Conservation (phyloP, 768 basidiomycete species). For the Suillus americanus region DNA sequence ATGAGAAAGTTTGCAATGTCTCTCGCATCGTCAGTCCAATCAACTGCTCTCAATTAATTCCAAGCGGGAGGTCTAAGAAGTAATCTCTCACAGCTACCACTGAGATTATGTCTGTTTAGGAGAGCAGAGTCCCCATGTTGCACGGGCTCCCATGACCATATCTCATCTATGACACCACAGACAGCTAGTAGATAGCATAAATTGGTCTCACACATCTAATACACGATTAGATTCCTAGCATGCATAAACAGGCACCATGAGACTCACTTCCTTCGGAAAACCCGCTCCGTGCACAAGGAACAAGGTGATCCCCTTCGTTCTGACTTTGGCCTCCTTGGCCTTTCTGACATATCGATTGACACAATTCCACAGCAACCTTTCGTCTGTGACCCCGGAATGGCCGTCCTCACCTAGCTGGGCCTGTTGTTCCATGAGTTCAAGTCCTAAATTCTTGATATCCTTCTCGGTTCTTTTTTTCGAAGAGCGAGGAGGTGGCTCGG, state of each 20-base stretch:
- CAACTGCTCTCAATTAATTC: slow-evolving; percentile 41
- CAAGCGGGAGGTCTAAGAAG: neutral
- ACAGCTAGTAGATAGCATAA: slow-evolving; percentile 50
- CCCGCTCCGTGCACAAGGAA: slow-evolving; percentile 85
- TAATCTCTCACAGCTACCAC: slow-evolving; percentile 53
- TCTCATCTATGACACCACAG: slow-evolving; percentile 52
- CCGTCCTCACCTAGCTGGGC: slow-evolving; percentile 12
- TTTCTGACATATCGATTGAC: slow-evolving; percentile 64
- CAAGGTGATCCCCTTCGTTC: slow-evolving; percentile 56
- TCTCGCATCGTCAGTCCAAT: slow-evolving; percentile 76
- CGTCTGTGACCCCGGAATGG: slow-evolving; percentile 13
- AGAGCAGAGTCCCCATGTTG: slow-evolving; percentile 86
- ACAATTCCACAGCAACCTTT: slow-evolving; percentile 61
- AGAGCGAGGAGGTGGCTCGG: slow-evolving; percentile 16
- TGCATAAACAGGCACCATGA: too few relatives aligned
- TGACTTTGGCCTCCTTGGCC: slow-evolving; percentile 9
- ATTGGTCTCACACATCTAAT: slow-evolving; percentile 78
- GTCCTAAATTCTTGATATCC: slow-evolving; percentile 11
- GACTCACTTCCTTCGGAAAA: slow-evolving; percentile 45
- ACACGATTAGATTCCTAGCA: neutral
- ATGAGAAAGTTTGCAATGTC: slow-evolving; percentile 78
- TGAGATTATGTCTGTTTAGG: slow-evolving; percentile 58
- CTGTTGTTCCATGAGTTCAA: slow-evolving; percentile 21
- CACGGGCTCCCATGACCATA: slow-evolving; percentile 83
- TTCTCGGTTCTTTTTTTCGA: slow-evolving; percentile 1